Base-by-base conservation (phyloP, 441 rosid species). In the Corymbia calophylla region DNA sequence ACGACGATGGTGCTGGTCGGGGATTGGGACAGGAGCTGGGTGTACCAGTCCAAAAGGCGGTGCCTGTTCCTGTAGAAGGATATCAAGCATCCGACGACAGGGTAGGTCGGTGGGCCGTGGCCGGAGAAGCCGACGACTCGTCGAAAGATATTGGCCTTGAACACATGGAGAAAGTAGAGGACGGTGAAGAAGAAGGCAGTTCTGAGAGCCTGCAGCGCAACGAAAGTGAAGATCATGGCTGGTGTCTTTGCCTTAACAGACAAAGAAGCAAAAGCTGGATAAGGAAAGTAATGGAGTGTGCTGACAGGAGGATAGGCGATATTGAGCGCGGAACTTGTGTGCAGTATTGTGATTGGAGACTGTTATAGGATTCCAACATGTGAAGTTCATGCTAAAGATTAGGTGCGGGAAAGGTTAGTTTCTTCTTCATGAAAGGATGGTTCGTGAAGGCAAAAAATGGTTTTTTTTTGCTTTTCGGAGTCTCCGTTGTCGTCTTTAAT, bases 31-130 rank as follows among this genome's bases (percentile, higher is more conserved):
- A 86, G 49, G 86, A 81, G 90, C 88, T 70, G 89, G 82, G 54
- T 88, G 87, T 49, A 93, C 93, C 90, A 91, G 86, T 47, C 88
- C 66, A 35, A 89, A 90, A 80, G 88, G 81, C 49, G 91, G 92
- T 47, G 80, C 51, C 89, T 95, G 93, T 92, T 48, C 56, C 73
- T 35, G 86, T 92, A 89, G 82, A 86, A 90, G 91, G 54, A 87
- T 58, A 86, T 84, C 58, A 62, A 66, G 87, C 87, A 86, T 18
- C 87, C 87, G 13, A 86, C 55, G 48, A 86, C 21, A 18, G 87
- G 87, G 87, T 86, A 86, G 51, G 66, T 54, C 13, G 87, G 51
- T 11, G 87, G 87, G 60, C 87, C 66, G 4, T 32, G n/a, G 60
- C 64, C 87, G 21, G 48, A 86, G 64, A 77, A 39, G 48, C 29